Percentiles rank a stretch among this genome's conserved stretches.
phyloP scores from a whole-genome alignment of 1,284 basidiomycete genomes.

The Earliella scabrosa region DNA sequence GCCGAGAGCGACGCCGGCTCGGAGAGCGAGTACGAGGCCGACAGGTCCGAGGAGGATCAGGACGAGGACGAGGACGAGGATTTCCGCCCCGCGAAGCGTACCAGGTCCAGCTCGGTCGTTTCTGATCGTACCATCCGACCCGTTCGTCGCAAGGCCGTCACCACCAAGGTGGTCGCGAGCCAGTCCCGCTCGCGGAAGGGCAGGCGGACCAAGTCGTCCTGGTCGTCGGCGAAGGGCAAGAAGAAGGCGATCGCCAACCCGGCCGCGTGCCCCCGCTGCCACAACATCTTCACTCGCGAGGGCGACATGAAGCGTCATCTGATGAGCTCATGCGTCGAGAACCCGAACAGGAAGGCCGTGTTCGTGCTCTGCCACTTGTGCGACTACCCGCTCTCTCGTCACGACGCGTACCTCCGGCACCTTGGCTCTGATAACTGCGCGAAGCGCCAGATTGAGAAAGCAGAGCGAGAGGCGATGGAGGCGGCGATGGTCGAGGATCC shows the following conservation, averaged over 20 bases:
- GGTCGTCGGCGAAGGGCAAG: background rate
- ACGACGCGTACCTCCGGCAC: conserved; percentile 13
- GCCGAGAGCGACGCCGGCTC: background rate
- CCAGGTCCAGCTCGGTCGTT: too few species aligned
- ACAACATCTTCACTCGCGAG: conserved; percentile 5
- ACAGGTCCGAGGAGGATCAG: background rate
- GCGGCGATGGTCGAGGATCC: background rate
- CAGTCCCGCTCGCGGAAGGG: background rate
- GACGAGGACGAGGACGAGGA: conserved; percentile 8
- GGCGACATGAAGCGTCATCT: conserved; percentile 12
- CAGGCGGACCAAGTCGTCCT: conserved; percentile 1
- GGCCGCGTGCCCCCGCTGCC: conserved; percentile 4
- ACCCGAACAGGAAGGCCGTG: background rate
- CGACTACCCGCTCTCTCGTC: conserved; percentile 3
- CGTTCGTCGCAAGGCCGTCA: background rate
- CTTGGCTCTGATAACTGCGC: conserved; percentile 1
- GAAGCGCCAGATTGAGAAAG: background rate
- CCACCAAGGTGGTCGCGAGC: background rate
- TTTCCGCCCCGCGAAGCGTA: conserved; percentile 5
- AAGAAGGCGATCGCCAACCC: background rate
- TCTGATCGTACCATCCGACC: too few species aligned
- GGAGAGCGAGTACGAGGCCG: background rate
- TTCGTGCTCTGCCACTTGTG: conserved; percentile 1
- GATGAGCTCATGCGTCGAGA: conserved; percentile 1
- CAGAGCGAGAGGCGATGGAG: background rate